Base-by-base conservation (phyloP, 306 rosid genomes). In the Myrica gale region DNA sequence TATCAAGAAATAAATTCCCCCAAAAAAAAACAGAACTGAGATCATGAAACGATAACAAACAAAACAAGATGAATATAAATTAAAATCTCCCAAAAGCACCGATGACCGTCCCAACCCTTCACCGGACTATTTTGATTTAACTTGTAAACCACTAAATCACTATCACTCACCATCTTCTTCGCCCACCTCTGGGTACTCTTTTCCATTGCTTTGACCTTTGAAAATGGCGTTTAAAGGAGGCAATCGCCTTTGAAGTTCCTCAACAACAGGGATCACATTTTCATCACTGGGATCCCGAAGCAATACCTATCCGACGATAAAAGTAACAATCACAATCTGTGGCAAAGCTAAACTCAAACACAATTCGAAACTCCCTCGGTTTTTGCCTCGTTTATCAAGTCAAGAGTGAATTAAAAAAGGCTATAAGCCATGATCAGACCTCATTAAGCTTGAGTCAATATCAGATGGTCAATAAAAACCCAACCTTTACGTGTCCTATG, bases 281-380 rank as follows among this genome's bases (percentile, higher is more conserved):
- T 90, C 98, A 79, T 89, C 97, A 1, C 81, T 48, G 4, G 97
- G 97, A 81, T 95, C 97, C 78, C 97, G 84, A 73, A 95, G 91
- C 82, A 95, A 76, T 41, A 95, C 97, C 98, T 92, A 79, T 80
- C 20, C 80, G 82, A 75, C 44, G 43, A 56, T 48, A 54, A 70
- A 71, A 41, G n/a, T 5, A 61, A 68, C 70, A 16, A 80, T 76
- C 79, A 67, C 43, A 48, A 51, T 69, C 73, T 47, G 71, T 58
- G 32, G 55, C 23, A 43, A 68, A 48, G 52, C 52, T 48, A 48
- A 58, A 67, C 23, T 10, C 37, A 62, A 20, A 42, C 42, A 45
- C 71, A 17, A 10, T 48, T 48, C 32, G 52, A 48, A 10, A 48
- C 52, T 48, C 52, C 52, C 52, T 10, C 20, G 41, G 65, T 57